phyloP scores from a whole-genome alignment of 768 basidiomycete species.

The Mycena crocata region DNA sequence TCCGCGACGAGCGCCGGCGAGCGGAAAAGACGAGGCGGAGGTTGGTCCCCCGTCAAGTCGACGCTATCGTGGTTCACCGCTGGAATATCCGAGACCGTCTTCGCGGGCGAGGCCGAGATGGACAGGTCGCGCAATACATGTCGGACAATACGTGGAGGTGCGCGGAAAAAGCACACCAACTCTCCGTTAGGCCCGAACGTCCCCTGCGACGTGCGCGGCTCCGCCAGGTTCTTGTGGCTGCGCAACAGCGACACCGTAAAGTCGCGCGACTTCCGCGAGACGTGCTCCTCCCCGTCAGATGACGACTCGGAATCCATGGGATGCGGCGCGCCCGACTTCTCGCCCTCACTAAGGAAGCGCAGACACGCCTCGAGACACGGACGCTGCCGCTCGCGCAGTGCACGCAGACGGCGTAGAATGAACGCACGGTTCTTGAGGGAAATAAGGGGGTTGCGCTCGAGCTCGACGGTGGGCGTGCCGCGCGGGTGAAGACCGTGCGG shows the following conservation, averaged over 20 bases:
- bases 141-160: constrained; percentile 78
- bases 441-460: no score
- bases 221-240: constrained; percentile 82
- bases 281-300: constrained; percentile 65
- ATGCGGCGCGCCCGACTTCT: constrained; percentile 47
- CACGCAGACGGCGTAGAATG: constrained; percentile 81
- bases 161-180: constrained; percentile 87
- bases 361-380: constrained; percentile 92
- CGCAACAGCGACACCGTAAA: constrained; percentile 65
- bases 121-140: constrained; percentile 59
- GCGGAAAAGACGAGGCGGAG: constrained; percentile 57
- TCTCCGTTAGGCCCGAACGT: constrained; percentile 92
- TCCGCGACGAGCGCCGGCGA: no score
- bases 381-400: constrained; percentile 75
- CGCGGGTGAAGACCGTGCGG: constrained; percentile 66
- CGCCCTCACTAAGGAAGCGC: constrained; percentile 80
- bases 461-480: no score
- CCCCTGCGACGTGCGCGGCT: constrained; percentile 88
- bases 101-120: constrained; percentile 56
- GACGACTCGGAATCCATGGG: constrained; percentile 70
- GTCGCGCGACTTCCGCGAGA: constrained; percentile 57
- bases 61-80: constrained; percentile 32
- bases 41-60: constrained; percentile 31
- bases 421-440: constrained; percentile 80
- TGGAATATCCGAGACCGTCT: constrained; percentile 41